Evolutionary conservation across 176 grass and related monocot species (phyloP).

Genomic region (Avena atlantica): DNA sequence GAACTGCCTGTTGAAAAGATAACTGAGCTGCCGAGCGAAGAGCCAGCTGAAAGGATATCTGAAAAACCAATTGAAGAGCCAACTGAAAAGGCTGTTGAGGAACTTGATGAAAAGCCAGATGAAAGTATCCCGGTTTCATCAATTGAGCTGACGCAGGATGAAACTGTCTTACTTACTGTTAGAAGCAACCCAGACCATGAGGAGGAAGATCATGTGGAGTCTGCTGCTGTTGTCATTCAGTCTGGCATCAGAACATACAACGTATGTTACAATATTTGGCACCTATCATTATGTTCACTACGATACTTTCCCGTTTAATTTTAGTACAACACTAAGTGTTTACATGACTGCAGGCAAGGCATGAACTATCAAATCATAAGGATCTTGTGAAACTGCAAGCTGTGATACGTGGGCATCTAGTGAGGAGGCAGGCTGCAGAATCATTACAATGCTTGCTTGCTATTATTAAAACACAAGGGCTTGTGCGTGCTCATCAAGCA

Average conservation of each 20-base stretch:
- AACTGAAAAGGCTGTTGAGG: constrained; percentile 39
- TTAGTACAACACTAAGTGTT: constrained; percentile 27
- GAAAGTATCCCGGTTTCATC: constrained; percentile 42
- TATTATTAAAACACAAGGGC: constrained; percentile 85
- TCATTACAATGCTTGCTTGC: constrained; percentile 83
- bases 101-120: constrained; percentile 50
- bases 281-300: constrained; percentile 35
- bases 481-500: constrained; percentile 64
- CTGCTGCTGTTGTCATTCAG: constrained; percentile 68
- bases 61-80: constrained; percentile 50
- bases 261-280: constrained; percentile 52
- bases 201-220: constrained; percentile 53
- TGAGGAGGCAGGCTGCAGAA: constrained; percentile 76
- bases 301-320: constrained; percentile 27
- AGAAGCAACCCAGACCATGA: constrained; percentile 25
- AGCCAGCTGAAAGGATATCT: constrained; percentile 41
- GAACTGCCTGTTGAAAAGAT: constrained; percentile 48
- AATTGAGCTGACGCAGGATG: constrained; percentile 50
- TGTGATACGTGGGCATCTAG: constrained; percentile 73
- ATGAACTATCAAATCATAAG: constrained; percentile 60
- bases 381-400: constrained; percentile 91
- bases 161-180: constrained; percentile 41
- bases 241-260: constrained; percentile 62
- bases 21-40: constrained; percentile 36
- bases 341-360: constrained; percentile 61